Evolutionary conservation across 495 filamentous ascomycete genomes (phyloP), one percentile per base, ranked within the genome.

Genomic region (Neurospora sublineolata): DNA sequence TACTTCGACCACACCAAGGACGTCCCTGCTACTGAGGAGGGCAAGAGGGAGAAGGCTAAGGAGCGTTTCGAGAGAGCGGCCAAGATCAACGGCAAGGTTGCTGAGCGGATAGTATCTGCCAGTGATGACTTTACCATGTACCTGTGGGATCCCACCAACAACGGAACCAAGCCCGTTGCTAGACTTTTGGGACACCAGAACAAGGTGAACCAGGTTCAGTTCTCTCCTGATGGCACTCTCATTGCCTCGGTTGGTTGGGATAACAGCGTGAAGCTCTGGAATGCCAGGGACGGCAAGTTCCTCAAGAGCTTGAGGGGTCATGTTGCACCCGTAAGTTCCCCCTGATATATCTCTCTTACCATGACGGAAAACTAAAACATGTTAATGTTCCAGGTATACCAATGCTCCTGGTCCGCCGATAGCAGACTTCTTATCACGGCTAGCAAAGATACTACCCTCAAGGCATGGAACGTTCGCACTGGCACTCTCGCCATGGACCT

Each of bases 151-250:
- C 96, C 96, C 0, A 85, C 87, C 20, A 86, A 81, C 69, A 89
- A 90, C 20, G 83, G 85, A 14, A 92, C 83, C 20, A 97, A 97
- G 78, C 94, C 94, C 7, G 80, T 98, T 12, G 89, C 92, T n/a
- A 87, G 95, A 37, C 85, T 99, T 69, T 80, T 94, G 33, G 96
- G 96, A 11, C 96, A 99, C 78, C 94, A 97, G 77, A 98, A 97
- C 79, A 92, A 92, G 76, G 93, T 99, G 71, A 98, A 97, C 81
- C 90, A 97, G 78, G 93, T 97, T 18, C 91, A 90, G 8, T 97
- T 98, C 83, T 97, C 93, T 0, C 93, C 94, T 0, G 93, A 97
- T 75, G 94, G 93, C 72, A 84, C 87, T 2, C 84, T 92, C 69
- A 95, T 99, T 75, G 96, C 96, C 1, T 94, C 90, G 8, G 90